phyloP scores from a whole-genome alignment of 2,329 filamentous ascomycete genomes.

The Fonsecaea monophora region DNA sequence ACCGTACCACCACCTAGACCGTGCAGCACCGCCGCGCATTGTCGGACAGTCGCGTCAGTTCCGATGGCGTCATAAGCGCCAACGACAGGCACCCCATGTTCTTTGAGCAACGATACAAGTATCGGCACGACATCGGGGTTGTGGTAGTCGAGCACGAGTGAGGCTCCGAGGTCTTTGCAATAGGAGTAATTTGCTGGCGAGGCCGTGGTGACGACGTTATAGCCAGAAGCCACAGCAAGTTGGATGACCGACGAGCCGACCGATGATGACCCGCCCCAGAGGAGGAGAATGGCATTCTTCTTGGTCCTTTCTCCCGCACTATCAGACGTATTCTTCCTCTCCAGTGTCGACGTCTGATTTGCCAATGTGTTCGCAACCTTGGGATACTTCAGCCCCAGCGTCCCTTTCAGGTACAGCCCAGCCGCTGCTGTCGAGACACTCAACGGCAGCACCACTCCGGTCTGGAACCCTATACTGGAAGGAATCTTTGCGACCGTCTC shows the following conservation, averaged over 20 bases:
- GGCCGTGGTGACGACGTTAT: slow-evolving; percentile 45
- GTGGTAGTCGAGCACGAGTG: slow-evolving; percentile 54
- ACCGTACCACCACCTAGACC: slow-evolving; percentile 14
- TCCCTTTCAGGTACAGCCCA: slow-evolving; percentile 43
- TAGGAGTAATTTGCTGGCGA: slow-evolving; percentile 15
- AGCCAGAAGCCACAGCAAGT: slow-evolving; percentile 49
- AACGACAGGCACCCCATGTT: slow-evolving; percentile 4
- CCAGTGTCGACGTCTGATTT: neutral
- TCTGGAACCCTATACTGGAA: slow-evolving; percentile 42
- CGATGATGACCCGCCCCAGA: slow-evolving; percentile 55
- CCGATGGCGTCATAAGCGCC: slow-evolving; percentile 31
- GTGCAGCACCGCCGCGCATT: slow-evolving; percentile 20
- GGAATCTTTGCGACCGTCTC: slow-evolving; percentile 43
- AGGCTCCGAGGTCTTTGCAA: slow-evolving; percentile 53
- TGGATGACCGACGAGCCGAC: slow-evolving; percentile 54
- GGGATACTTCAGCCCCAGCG: slow-evolving; percentile 40
- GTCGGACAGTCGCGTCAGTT: slow-evolving; percentile 22
- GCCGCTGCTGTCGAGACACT: slow-evolving; percentile 45
- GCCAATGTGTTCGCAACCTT: neutral
- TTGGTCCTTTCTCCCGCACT: slow-evolving; percentile 22
- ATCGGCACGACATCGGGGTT: slow-evolving; percentile 24
- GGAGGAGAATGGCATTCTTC: slow-evolving; percentile 36
- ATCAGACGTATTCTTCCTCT: neutral
- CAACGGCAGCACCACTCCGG: slow-evolving; percentile 48
- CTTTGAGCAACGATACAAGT: slow-evolving; percentile 28